These are phyloP conservation scores for Mycena pura DNA, from an alignment of 768 basidiomycete genomes.

Conservation along the genomic window DNA sequence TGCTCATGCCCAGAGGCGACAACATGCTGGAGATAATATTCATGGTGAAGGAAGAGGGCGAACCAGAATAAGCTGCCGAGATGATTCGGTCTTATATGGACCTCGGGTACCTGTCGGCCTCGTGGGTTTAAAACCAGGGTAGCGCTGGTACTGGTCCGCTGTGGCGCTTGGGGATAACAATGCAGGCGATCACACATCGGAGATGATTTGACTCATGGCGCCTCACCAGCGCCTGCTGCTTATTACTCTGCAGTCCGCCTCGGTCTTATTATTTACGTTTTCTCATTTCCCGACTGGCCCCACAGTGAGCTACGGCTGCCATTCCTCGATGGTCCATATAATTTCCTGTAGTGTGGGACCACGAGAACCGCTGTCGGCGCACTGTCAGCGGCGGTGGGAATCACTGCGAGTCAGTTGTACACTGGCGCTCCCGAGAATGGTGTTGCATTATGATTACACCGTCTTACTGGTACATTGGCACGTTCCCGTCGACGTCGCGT, in stretches of 20 bases:
- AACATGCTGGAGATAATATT: slow-evolving; percentile 73
- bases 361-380: neutral
- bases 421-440: slow-evolving; percentile 7
- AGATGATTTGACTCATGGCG: slow-evolving; percentile 25
- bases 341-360: slow-evolving; percentile 5
- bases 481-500: slow-evolving; percentile 19
- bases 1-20: slow-evolving; percentile 72
- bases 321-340: neutral
- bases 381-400: slow-evolving; percentile 9
- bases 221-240: slow-evolving; percentile 14
- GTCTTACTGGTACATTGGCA: slow-evolving; percentile 12
- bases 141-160: slow-evolving; percentile 18
- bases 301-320: neutral
- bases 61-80: slow-evolving; percentile 44
- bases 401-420: slow-evolving; percentile 3
- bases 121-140: slow-evolving; percentile 24
- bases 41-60: slow-evolving; percentile 57
- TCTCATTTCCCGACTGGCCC: neutral
- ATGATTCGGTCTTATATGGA: slow-evolving; percentile 28
- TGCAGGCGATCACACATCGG: slow-evolving; percentile 19
- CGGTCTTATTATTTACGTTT: slow-evolving; percentile 13
- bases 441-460: no score
- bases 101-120: slow-evolving; percentile 22
- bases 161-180: slow-evolving; percentile 22
- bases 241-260: slow-evolving; percentile 9